Evolutionary conservation across 768 basidiomycete species (phyloP).

Genomic region (Tubosaeta brunneosetosa): DNA sequence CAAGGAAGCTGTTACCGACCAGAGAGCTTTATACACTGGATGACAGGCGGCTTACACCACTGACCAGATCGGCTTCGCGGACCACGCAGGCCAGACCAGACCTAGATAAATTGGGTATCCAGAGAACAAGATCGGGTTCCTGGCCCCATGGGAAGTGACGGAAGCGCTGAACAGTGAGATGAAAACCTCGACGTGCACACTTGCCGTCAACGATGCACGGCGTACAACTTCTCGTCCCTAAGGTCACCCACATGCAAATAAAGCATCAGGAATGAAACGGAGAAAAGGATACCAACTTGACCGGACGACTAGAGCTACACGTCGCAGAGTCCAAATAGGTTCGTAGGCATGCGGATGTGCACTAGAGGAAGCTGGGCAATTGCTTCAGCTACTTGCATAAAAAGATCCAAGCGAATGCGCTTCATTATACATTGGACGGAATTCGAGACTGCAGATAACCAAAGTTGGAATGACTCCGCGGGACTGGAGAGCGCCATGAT

Average conservation of each 20-base stretch:
- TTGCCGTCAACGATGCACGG: not conserved
- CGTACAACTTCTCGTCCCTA: not conserved
- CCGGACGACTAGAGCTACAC: not conserved
- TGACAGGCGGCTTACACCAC: not conserved
- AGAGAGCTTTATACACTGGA: too few species aligned
- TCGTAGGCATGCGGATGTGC: not conserved
- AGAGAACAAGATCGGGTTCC: not conserved
- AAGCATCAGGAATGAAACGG: not conserved
- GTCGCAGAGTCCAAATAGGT: not conserved
- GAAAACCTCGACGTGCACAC: not conserved
- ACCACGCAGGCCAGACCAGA: not conserved
- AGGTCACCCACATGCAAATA: not conserved
- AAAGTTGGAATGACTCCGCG: not conserved
- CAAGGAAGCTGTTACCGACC: too few species aligned
- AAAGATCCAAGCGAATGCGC: not conserved
- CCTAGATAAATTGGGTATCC: not conserved
- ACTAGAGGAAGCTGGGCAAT: not conserved
- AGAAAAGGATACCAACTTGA: not conserved
- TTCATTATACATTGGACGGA: not conserved
- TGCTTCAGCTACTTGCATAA: not conserved
- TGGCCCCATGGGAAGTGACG: not conserved
- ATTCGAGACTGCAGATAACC: not conserved
- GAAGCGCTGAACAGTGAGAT: not conserved
- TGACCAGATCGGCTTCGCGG: not conserved
- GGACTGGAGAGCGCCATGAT: not conserved